A percentile compares a stretch with the other conserved stretches of the same genome.
These are phyloP conservation scores for Penicillium salamii DNA, from an alignment of 495 filamentous ascomycete species.

Conservation along the genomic window DNA sequence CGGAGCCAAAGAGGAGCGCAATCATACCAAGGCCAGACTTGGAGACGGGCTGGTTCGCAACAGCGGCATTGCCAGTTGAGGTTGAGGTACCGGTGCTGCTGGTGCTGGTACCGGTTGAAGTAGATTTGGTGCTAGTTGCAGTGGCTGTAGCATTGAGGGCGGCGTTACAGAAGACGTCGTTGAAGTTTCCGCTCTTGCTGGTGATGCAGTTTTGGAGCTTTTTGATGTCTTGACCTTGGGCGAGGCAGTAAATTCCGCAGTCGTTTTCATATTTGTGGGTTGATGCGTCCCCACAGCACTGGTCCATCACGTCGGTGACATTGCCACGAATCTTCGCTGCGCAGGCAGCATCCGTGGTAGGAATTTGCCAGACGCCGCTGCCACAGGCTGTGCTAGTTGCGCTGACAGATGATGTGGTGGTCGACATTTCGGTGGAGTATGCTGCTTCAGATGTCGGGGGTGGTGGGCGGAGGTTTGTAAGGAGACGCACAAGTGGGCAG, in stretches of 20 bases:
- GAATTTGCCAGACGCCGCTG: conserved; percentile 35
- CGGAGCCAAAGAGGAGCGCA: conserved; percentile 36
- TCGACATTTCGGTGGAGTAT: conserved; percentile 15
- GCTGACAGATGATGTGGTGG: conserved; percentile 25
- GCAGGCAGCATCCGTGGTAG: conserved; percentile 43
- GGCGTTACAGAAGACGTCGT: conserved; percentile 39
- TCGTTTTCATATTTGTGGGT: conserved; percentile 42
- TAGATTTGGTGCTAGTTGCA: conserved; percentile 13
- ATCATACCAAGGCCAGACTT: conserved; percentile 35
- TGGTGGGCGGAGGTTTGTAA: not conserved
- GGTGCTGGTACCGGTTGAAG: conserved; percentile 18
- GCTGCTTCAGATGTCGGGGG: no score
- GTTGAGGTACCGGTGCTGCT: conserved; percentile 19
- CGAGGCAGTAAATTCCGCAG: conserved; percentile 52
- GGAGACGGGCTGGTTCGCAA: conserved; percentile 22
- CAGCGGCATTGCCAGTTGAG: conserved; percentile 16
- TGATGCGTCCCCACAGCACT: conserved; percentile 44
- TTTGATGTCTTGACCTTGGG: conserved; percentile 38
- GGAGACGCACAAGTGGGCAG: not conserved
- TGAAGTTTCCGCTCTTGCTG: conserved; percentile 27
- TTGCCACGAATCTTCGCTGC: conserved; percentile 35
- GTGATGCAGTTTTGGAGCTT: conserved; percentile 35
- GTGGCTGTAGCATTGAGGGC: conserved; percentile 37
- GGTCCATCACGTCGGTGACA: conserved; percentile 36
- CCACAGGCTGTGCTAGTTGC: conserved; percentile 28